These are phyloP conservation scores for Prunella vulgaris DNA, from an alignment of 257 asterid genomes.

Conservation along the genomic window DNA sequence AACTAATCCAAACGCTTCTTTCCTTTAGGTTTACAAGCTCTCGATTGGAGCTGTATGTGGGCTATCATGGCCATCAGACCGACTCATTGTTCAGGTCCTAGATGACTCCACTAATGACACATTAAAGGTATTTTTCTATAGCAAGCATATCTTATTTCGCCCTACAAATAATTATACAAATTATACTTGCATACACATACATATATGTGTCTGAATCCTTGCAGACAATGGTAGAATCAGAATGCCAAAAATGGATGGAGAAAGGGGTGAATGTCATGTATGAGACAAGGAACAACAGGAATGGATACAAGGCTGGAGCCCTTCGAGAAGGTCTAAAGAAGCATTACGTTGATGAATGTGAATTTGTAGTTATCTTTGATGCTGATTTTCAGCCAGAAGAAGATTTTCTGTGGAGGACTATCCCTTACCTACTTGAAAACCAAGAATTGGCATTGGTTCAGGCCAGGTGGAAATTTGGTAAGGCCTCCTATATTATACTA, in stretches of 20 bases:
- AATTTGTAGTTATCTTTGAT: slow-evolving; percentile 74
- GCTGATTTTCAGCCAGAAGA: slow-evolving; percentile 95
- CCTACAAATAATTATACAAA: slow-evolving; percentile 3
- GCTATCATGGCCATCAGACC: slow-evolving; percentile 81
- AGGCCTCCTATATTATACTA: slow-evolving; percentile 8
- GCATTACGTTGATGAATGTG: slow-evolving; percentile 71
- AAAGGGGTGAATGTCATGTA: slow-evolving; percentile 72
- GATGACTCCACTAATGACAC: slow-evolving; percentile 81
- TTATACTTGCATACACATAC: background rate
- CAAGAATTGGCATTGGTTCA: slow-evolving; percentile 89
- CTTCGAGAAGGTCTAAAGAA: slow-evolving; percentile 80
- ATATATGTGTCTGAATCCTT: background rate
- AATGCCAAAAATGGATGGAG: slow-evolving; percentile 62
- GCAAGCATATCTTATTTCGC: background rate
- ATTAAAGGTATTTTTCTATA: slow-evolving; percentile 49
- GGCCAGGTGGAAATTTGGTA: slow-evolving; percentile 98
- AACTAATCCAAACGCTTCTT: slow-evolving; percentile 16
- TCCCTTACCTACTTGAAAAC: slow-evolving; percentile 70
- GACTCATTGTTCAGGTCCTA: slow-evolving; percentile 68
- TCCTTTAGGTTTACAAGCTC: slow-evolving; percentile 74
- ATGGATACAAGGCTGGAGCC: slow-evolving; percentile 92
- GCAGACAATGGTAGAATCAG: slow-evolving; percentile 67
- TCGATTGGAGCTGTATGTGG: slow-evolving; percentile 79
- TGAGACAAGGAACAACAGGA: slow-evolving; percentile 88
- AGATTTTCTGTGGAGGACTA: slow-evolving; percentile 79